Conservation (phyloP, 2,329 filamentous ascomycete species). For the Ascochyta fabae region DNA sequence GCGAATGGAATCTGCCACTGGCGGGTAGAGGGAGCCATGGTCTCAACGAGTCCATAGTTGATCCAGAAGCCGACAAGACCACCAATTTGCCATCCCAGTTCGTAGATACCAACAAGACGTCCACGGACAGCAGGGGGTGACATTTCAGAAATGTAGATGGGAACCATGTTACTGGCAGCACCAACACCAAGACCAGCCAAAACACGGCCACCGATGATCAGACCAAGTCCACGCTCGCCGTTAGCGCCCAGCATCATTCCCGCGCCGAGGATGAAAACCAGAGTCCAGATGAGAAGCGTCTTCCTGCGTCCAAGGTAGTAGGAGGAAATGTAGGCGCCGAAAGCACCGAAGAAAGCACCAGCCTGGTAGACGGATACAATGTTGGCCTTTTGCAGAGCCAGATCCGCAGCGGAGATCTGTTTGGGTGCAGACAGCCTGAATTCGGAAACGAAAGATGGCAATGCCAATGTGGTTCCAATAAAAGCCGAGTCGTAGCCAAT, state of each 20-base stretch:
- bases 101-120: conserved; percentile 59
- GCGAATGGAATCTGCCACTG: conserved; percentile 62
- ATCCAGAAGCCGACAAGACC: conserved; percentile 44
- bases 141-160: conserved; percentile 65
- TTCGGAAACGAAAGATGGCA: conserved; percentile 71
- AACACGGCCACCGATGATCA: conserved; percentile 62
- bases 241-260: conserved; percentile 70
- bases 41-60: conserved; percentile 54
- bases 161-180: conserved; percentile 62
- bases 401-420: conserved; percentile 53
- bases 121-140: conserved; percentile 65
- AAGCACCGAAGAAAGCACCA: conserved; percentile 78
- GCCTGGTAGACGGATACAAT: conserved; percentile 84
- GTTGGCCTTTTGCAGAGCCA: conserved; percentile 70
- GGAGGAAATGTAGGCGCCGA: conserved; percentile 62
- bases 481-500: conserved; percentile 75
- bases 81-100: conserved; percentile 58
- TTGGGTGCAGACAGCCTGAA: conserved; percentile 62
- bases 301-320: conserved; percentile 71
- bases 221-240: conserved; percentile 55
- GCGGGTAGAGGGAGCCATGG: conserved; percentile 50
- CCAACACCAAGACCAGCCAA: conserved; percentile 64
- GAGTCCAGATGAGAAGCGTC: conserved; percentile 65
- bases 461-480: conserved; percentile 73
- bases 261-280: conserved; percentile 71